Base-by-base conservation (phyloP, 2,329 filamentous ascomycete species). In the Orbilia blumenaviensis region DNA sequence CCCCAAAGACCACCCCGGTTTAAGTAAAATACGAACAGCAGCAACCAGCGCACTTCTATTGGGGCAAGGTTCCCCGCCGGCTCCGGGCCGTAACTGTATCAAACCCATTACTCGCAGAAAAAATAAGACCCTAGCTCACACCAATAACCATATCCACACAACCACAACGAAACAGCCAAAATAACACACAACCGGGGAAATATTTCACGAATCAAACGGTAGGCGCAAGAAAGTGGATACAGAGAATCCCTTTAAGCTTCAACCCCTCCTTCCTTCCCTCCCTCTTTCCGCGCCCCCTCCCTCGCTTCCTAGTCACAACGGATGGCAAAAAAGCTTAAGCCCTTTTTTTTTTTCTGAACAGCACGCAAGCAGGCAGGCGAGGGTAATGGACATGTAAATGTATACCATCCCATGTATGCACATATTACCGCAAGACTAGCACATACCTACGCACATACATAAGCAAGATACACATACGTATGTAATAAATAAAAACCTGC, bases 31-130 rank as follows among this genome's bases (percentile, higher is more conserved):
- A 61, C 54, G 34, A 41, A 36, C 34, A 36, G 12, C 18, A 54
- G 16, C 27, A 54, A 16, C 27, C 48, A 36, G 18, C 27, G 18
- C n/a, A n/a, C n/a, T n/a, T n/a, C n/a, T n/a, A n/a, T n/a, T n/a
- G 29, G n/a, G 48, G 46, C 8, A 52, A n/a, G 32, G 12, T 56
- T 25, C 52, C 52, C 52, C 52, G 52, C 52, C 32, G 29, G 52
- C 52, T 16, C 52, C 52, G 52, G 52, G 52, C 52, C 52, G 52
- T n/a, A n/a, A n/a, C 52, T 21, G 6, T 18, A 38, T 44, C 36
- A 46, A 61, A 61, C 9, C 12, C n/a, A 42, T 44, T 60, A 27
- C 34, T 60, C 34, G 58, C 58, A 63, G 48, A 54, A n/a, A n/a
- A n/a, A n/a, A n/a, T n/a, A n/a, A n/a, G 23, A n/a, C 46, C 46